Base-by-base conservation (phyloP, 495 filamentous ascomycete species). In the Aspergillus sparsus region DNA sequence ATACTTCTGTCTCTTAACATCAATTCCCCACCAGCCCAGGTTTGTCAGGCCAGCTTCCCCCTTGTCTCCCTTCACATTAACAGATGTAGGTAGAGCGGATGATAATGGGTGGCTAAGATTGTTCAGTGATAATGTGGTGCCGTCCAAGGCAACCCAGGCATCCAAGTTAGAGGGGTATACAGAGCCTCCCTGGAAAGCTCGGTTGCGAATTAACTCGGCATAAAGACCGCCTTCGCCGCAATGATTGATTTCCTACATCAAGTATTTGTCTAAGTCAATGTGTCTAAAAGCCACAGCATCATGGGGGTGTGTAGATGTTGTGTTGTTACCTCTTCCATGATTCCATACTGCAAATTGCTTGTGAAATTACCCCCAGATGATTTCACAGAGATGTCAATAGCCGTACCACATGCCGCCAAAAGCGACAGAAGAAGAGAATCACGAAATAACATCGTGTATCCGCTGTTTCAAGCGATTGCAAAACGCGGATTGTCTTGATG, bases 181-280 rank as follows among this genome's bases (percentile, higher is more conserved):
- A 0, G 59, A 69, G 31, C 73, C 77, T 0, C 83, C 83, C 66
- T 87, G 84, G 65, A 92, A 91, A 13, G 87, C 89, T 53, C 86
- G 77, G 68, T 92, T 92, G 51, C 77, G 77, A 54, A 91, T 85
- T 34, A 91, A 68, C 65, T 92, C 87, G 36, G 86, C 89, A 64
- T 92, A 90, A 50, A 91, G 80, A 39, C 89, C 89, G 21, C 89
- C 89, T 66, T 91, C 89, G 16, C 87, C 88, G 10, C 83, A 87
- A 66, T 91, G 83, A 68, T 89, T 88, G 71, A 89, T 89, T 67
- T 89, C 86, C 83, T 87, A 50, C 0, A 27, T 3, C 9, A 18
- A 49, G 37, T 53, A 34, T 3, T 47, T 16, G 9, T 7, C 9
- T 21, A 47, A 21, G 4, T 6, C 15, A 6, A 47, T 10, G 11